These are phyloP conservation scores for Knoxdaviesia capensis DNA, from an alignment of 2,329 filamentous ascomycete species.

Conservation along the genomic window DNA sequence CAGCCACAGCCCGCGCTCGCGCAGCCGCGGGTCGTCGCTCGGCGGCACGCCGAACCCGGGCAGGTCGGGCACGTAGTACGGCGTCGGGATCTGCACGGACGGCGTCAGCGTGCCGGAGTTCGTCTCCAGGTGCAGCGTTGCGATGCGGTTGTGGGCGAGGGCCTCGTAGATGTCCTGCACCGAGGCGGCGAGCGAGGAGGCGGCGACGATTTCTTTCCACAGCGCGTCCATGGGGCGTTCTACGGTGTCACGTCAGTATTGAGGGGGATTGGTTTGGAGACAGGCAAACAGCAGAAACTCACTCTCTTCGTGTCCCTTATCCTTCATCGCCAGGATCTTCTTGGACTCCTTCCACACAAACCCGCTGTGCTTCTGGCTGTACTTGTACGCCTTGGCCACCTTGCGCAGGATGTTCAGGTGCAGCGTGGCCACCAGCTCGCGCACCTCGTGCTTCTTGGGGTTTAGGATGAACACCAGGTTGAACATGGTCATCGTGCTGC, in stretches of 20 bases:
- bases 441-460: slow-evolving; percentile 58
- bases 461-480: slow-evolving; percentile 87
- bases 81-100: slow-evolving; percentile 43
- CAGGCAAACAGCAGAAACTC: slow-evolving; percentile 9
- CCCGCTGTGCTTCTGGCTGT: slow-evolving; percentile 72
- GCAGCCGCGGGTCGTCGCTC: no score
- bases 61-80: slow-evolving; percentile 52
- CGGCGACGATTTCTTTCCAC: slow-evolving; percentile 50
- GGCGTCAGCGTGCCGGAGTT: slow-evolving; percentile 35
- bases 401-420: slow-evolving; percentile 84
- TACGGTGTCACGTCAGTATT: slow-evolving; percentile 11
- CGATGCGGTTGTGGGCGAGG: slow-evolving; percentile 69
- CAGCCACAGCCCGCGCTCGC: slow-evolving; percentile 61
- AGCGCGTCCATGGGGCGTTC: slow-evolving; percentile 40
- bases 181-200: slow-evolving; percentile 61
- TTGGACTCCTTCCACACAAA: slow-evolving; percentile 89
- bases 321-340: slow-evolving; percentile 59
- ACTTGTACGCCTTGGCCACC: slow-evolving; percentile 79
- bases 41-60: slow-evolving; percentile 47
- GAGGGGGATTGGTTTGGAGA: neutral
- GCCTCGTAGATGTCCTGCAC: slow-evolving; percentile 67
- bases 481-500: slow-evolving; percentile 81
- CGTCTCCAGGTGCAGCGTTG: slow-evolving; percentile 57
- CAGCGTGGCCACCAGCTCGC: slow-evolving; percentile 51
- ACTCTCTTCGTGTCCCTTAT: slow-evolving; percentile 57